phyloP scores from a whole-genome alignment of 2,329 filamentous ascomycete genomes.

The Claviceps sp. region DNA sequence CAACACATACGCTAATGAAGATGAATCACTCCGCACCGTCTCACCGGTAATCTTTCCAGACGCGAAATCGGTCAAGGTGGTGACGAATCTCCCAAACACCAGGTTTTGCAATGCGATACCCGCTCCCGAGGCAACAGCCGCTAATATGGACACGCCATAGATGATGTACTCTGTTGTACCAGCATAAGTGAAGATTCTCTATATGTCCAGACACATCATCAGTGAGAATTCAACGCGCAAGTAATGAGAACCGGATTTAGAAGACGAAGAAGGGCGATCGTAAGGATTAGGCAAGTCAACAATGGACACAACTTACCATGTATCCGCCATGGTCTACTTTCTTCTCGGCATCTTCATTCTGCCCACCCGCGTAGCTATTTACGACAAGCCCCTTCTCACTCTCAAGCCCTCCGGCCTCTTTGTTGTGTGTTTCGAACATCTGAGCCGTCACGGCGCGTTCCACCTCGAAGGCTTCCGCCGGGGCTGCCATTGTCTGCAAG shows the following conservation, averaged over 20 bases:
- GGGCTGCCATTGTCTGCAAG: not conserved
- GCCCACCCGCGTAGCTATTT: too few relatives aligned
- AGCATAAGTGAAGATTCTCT: slow-evolving; percentile 20
- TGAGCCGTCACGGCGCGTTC: not conserved
- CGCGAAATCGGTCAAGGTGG: slow-evolving; percentile 20
- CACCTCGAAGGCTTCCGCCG: not conserved
- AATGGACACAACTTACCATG: not conserved
- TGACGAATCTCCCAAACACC: slow-evolving; percentile 25
- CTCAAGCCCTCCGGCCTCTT: not conserved
- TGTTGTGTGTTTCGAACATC: not conserved
- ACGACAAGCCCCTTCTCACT: not conserved
- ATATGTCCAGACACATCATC: not conserved
- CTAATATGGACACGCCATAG: slow-evolving; percentile 16
- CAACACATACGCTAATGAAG: slow-evolving; percentile 19
- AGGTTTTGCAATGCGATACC: slow-evolving; percentile 25
- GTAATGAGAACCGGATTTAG: not conserved
- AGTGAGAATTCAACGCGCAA: not conserved
- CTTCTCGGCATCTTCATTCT: not conserved
- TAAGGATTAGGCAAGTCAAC: not conserved
- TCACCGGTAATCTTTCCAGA: slow-evolving; percentile 12
- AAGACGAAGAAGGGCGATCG: not conserved
- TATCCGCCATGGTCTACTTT: slow-evolving; percentile 2
- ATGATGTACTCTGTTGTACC: slow-evolving; percentile 15
- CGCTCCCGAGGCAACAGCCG: slow-evolving; percentile 23
- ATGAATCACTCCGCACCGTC: slow-evolving; percentile 17